These are phyloP conservation scores for Aurifilum marmelostoma DNA, from an alignment of 2,329 filamentous ascomycete genomes.

Conservation along the genomic window DNA sequence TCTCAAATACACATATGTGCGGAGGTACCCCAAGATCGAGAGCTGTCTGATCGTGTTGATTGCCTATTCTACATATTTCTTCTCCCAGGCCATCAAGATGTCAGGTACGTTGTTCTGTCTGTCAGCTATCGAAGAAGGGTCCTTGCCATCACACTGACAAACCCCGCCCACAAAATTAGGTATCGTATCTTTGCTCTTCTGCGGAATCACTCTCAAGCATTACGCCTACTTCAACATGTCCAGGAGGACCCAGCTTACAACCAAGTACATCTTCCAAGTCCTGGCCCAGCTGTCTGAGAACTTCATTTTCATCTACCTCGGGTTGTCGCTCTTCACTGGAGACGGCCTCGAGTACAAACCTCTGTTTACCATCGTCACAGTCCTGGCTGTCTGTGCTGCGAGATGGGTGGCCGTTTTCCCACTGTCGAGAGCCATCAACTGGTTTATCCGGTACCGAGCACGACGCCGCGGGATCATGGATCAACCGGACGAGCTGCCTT, in stretches of 20 bases:
- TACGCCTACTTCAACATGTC: constrained; percentile 99
- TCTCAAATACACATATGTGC: constrained; percentile 92
- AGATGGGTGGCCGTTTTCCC: constrained; percentile 96
- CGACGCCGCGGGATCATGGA: constrained; percentile 71
- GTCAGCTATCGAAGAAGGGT: no score
- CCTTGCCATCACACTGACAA: neutral
- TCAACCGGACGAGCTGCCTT: constrained; percentile 84
- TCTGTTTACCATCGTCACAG: constrained; percentile 89
- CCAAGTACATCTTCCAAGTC: constrained; percentile 96
- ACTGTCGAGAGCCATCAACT: constrained; percentile 86
- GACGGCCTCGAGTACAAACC: constrained; percentile 87
- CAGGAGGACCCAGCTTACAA: constrained; percentile 91
- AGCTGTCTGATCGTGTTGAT: constrained; percentile 93
- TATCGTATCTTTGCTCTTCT: constrained; percentile 95
- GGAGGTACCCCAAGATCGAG: constrained; percentile 93
- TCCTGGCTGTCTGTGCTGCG: constrained; percentile 88
- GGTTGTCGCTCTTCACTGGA: constrained; percentile 92
- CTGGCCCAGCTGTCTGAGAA: constrained; percentile 96
- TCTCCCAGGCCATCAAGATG: constrained; percentile 93
- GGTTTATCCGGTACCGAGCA: constrained; percentile 86
- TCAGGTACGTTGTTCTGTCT: constrained; percentile 67
- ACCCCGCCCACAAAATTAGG: constrained; percentile 58
- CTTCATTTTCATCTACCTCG: constrained; percentile 99
- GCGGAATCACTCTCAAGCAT: constrained; percentile 96
- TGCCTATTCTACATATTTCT: constrained; percentile 96